Evolutionary conservation across 1,139 yeast genomes (phyloP), one percentile per base, ranked within the genome.

Genomic region (Candida sp.): DNA sequence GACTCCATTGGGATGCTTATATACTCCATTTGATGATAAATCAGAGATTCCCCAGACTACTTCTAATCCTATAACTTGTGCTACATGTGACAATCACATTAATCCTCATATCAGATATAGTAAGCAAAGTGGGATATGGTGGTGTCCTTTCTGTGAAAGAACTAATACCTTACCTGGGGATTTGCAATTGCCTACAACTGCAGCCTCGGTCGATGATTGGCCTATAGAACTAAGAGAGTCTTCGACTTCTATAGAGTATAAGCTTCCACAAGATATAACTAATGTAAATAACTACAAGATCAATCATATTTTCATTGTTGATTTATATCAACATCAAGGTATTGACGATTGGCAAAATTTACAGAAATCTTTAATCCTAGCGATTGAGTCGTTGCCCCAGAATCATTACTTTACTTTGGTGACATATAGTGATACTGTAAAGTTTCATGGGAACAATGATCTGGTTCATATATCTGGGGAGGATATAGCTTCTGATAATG

Each of bases 1-100:
- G 48, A 57, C 68, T 3, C 76, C 76, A 1, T 40, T 71, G 35
- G 77, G 75, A 5, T 70, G 76, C 46, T 48, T 71, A 21, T 66
- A 59, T 45, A 51, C 66, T 0, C 76, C 76, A 5, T 51, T 65
- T 9, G 46, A 49, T 33, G 38, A 41, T 8, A 23, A 52, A 38
- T 6, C 36, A 39, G 5, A 42, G 39, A 4, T 35, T 22, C 49
- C 40, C 40, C 36, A 23, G 22, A 12, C 19, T 21, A 21, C 37
- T 44, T 2, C 15, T 15, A 25, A 25, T 21, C 61, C 71, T 0
- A 33, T 59, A 0, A 33, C 44, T 36, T 69, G 75, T 45, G 47
- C 52, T 9, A 42, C 52, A n/a, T 70, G 76, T 49, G 55, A 54
- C 7, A 54, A 53, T 40, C 54, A 51, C 41, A 55, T 69, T 39